These are phyloP conservation scores for Penicillium fuscoglaucum DNA, from an alignment of 2,329 filamentous ascomycete genomes.

Conservation along the genomic window DNA sequence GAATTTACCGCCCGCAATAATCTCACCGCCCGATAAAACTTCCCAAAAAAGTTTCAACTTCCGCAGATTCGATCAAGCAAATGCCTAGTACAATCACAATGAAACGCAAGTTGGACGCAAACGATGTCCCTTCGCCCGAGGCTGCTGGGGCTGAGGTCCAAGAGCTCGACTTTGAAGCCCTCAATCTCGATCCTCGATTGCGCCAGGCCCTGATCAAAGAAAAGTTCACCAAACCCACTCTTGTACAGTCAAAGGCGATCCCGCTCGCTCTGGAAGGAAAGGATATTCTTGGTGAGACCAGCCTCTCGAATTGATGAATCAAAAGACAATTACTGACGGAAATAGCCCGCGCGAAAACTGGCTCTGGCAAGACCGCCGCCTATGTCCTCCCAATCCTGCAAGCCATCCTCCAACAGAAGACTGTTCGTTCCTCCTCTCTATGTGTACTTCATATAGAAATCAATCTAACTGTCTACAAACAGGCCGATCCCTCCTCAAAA, in stretches of 20 bases:
- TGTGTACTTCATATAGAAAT: background rate
- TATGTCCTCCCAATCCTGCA: constrained; percentile 90
- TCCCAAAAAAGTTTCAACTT: constrained; percentile 23
- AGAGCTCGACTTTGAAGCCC: constrained; percentile 66
- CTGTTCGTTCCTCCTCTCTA: constrained; percentile 44
- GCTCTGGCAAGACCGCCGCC: constrained; percentile 95
- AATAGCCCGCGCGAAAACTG: constrained; percentile 83
- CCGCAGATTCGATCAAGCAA: constrained; percentile 11
- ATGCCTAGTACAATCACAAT: constrained; percentile 34
- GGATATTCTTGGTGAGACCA: constrained; percentile 67
- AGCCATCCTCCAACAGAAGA: constrained; percentile 75
- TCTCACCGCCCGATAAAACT: constrained; percentile 40
- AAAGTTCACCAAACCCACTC: constrained; percentile 82
- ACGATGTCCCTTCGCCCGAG: constrained; percentile 47
- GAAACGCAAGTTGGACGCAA: constrained; percentile 53
- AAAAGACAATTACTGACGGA: constrained; percentile 19
- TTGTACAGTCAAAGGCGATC: constrained; percentile 83
- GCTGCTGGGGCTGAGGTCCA: constrained; percentile 27
- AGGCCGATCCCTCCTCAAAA: constrained; percentile 43
- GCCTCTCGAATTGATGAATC: no score
- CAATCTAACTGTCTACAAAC: background rate
- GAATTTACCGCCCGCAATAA: constrained; percentile 29
- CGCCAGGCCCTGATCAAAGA: constrained; percentile 83
- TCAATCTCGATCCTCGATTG: constrained; percentile 80
- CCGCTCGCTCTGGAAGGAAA: constrained; percentile 83